phyloP scores from a whole-genome alignment of 371 early-diverging fungal species.

The Lichtheimia ramosa region DNA sequence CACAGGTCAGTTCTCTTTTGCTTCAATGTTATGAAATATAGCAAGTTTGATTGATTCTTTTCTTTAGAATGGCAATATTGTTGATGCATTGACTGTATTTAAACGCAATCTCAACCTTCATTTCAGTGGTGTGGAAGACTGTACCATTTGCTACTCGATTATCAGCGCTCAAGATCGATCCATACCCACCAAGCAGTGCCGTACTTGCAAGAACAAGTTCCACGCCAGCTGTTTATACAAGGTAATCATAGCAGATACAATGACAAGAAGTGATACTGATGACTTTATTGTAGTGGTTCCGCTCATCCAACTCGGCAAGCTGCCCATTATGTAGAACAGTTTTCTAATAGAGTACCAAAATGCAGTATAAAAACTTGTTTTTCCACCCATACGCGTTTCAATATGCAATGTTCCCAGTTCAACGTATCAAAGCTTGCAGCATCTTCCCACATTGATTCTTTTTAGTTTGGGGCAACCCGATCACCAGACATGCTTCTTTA shows the following conservation, averaged over 20 bases:
- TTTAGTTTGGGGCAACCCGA: too few relatives aligned
- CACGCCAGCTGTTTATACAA: constrained; percentile 94
- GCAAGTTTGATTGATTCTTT: neutral
- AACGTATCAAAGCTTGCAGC: too few relatives aligned
- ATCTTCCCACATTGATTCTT: too few relatives aligned
- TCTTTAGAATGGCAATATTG: constrained; percentile 76
- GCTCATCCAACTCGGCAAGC: constrained; percentile 83
- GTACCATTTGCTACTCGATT: constrained; percentile 95
- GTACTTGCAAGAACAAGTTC: constrained; percentile 94
- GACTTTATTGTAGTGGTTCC: constrained; percentile 74
- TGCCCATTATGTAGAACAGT: constrained; percentile 91
- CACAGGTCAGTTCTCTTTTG: constrained; percentile 39
- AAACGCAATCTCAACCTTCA: constrained; percentile 85
- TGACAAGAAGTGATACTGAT: neutral
- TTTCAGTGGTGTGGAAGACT: constrained; percentile 93
- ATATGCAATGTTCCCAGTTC: too few relatives aligned
- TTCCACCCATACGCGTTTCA: too few relatives aligned
- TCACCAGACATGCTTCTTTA: too few relatives aligned
- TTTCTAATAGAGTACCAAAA: constrained; percentile 47
- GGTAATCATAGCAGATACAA: constrained; percentile 31
- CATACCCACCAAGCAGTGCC: constrained; percentile 90
- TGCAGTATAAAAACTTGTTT: too few relatives aligned
- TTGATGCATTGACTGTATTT: constrained; percentile 80
- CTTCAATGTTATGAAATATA: too few relatives aligned
- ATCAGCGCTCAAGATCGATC: constrained; percentile 85